Percentiles rank a stretch among this genome's conserved stretches.
phyloP scores from a whole-genome alignment of 2,329 filamentous ascomycete species.

The Truncatella angustata region DNA sequence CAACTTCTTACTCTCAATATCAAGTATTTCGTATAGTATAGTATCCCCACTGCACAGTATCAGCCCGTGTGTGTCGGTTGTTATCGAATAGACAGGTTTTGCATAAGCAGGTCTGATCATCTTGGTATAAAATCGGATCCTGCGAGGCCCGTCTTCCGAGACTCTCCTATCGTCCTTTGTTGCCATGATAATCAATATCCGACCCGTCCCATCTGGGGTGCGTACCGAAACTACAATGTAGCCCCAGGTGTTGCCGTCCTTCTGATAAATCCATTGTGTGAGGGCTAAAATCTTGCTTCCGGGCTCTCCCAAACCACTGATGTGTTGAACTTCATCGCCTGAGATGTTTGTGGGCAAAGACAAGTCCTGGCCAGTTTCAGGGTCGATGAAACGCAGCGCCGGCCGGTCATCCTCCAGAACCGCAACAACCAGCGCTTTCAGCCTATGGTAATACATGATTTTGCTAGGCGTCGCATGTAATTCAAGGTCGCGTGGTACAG shows the following conservation, averaged over 20 bases:
- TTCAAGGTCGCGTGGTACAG: conserved; percentile 28
- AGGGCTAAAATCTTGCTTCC: conserved; percentile 61
- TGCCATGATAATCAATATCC: conserved; percentile 55
- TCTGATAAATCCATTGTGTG: conserved; percentile 61
- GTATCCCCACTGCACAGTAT: conserved; percentile 53
- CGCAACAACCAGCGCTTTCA: conserved; percentile 55
- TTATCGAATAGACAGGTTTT: conserved; percentile 54
- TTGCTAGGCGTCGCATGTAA: conserved; percentile 44
- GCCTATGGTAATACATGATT: conserved; percentile 52
- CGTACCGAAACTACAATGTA: conserved; percentile 61
- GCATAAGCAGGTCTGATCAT: conserved; percentile 43
- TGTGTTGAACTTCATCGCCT: conserved; percentile 38
- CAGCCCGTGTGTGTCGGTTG: conserved; percentile 53
- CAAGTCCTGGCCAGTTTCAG: conserved; percentile 50
- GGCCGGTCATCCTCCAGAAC: conserved; percentile 41
- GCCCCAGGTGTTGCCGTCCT: conserved; percentile 56
- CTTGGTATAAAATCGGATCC: conserved; percentile 53
- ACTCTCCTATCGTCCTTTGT: conserved; percentile 25
- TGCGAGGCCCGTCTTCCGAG: conserved; percentile 21
- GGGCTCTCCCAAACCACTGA: conserved; percentile 53
- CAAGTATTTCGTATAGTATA: conserved; percentile 57
- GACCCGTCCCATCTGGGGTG: conserved; percentile 36
- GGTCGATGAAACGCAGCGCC: conserved; percentile 56
- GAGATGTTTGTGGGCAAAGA: conserved; percentile 43
- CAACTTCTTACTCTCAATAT: conserved; percentile 50